Conservation (phyloP, 2,329 filamentous ascomycete species). For the Arthrobotrys musiformis region DNA sequence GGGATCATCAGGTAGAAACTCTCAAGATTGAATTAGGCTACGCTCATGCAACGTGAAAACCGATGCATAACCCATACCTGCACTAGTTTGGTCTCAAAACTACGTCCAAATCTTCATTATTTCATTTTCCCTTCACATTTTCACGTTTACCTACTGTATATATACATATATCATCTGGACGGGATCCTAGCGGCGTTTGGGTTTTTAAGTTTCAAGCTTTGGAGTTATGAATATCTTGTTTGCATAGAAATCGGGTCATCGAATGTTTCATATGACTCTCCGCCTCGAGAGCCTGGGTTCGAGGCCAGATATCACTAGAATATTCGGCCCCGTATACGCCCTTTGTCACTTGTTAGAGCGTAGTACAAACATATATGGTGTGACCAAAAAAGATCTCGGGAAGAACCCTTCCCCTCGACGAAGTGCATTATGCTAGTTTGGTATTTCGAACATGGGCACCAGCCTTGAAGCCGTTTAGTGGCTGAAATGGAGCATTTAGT, state of each 20-base stretch:
- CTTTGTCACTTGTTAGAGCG: too few relatives aligned
- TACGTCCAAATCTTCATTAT: too few relatives aligned
- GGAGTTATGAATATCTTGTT: not conserved
- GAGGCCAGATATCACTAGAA: too few relatives aligned
- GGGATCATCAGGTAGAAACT: conserved; percentile 38
- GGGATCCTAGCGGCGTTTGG: conserved; percentile 24
- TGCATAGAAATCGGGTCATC: not conserved
- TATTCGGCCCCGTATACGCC: too few relatives aligned
- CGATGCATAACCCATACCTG: not conserved
- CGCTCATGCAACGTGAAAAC: not conserved
- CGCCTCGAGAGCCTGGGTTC: too few relatives aligned
- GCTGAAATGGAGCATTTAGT: conserved; percentile 3
- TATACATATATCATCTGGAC: conserved; percentile 14
- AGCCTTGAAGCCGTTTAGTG: not conserved
- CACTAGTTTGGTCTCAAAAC: too few relatives aligned
- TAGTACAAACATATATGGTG: too few relatives aligned
- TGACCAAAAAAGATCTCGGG: not conserved
- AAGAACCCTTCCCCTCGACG: not conserved
- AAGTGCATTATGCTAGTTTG: too few relatives aligned
- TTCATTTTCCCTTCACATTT: not conserved
- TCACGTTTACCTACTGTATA: conserved; percentile 16
- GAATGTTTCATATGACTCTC: not conserved
- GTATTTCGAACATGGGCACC: not conserved
- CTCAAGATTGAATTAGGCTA: not conserved
- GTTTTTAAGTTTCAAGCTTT: not conserved